Evolutionary conservation across 2,329 filamentous ascomycete species (phyloP).

Genomic region (Ramichloridium luteum): DNA sequence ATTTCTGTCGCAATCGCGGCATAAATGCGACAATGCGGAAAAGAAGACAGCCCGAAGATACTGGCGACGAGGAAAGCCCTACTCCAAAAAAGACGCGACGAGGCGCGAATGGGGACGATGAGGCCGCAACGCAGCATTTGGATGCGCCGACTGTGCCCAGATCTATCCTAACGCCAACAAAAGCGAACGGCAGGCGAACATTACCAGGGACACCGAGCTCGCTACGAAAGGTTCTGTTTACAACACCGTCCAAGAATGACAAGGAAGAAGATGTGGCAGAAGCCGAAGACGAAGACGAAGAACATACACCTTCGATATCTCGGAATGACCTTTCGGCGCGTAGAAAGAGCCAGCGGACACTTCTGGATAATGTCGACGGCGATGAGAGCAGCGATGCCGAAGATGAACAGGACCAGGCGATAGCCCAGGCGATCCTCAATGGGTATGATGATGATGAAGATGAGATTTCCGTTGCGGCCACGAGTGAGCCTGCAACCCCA

Average conservation of each 20-base stretch:
- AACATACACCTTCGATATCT: constrained; percentile 40
- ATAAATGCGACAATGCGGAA: constrained; percentile 18
- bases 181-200: constrained; percentile 14
- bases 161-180: constrained; percentile 23
- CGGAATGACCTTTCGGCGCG: constrained; percentile 75
- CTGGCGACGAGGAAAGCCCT: constrained; percentile 11
- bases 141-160: constrained; percentile 23
- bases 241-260: constrained; percentile 29
- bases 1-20: no score
- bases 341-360: constrained; percentile 65
- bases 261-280: constrained; percentile 19
- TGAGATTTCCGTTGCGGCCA: constrained; percentile 28
- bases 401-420: constrained; percentile 35
- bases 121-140: constrained; percentile 7
- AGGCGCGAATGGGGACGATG: constrained; percentile 6
- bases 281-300: constrained; percentile 30
- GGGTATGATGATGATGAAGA: constrained; percentile 19
- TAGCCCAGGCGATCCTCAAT: constrained; percentile 17
- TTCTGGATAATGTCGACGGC: constrained; percentile 60
- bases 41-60: constrained; percentile 11
- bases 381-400: constrained; percentile 54
- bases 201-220: constrained; percentile 31
- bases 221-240: constrained; percentile 34
- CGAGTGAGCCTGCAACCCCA: constrained; percentile 26
- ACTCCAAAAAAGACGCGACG: constrained; percentile 18